Base-by-base conservation (phyloP, 73 alveolate species). In the Strombidium stylifer region DNA sequence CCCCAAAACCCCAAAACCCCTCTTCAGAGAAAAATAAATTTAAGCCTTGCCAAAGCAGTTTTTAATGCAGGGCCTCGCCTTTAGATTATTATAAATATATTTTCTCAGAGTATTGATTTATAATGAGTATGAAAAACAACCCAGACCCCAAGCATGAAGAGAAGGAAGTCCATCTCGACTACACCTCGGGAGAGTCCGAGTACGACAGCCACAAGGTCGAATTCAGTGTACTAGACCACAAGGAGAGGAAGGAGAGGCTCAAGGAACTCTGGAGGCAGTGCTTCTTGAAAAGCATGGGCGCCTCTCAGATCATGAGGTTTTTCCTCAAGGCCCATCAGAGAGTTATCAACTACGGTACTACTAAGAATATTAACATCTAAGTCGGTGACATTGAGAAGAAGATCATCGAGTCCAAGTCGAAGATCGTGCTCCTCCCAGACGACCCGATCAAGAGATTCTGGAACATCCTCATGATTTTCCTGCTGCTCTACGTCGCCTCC, bases 401-500 rank as follows among this genome's bases (percentile, higher is more conserved):
- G 46, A 57, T 57, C 34, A 50, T 26, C 34, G 12, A 37, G 54
- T 44, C 31, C 25, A 64, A 46, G 65, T 24, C 28, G 51, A 57
- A 45, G 6, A 28, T 27, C 19, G 41, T 84, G 0, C 28, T 84
- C 23, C 71, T 69, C 21, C 89, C 94, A 19, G 78, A 65, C 37
- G 69, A 87, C 5, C 26, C 39, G 21, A 11, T 84, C 31, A 84
- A 69, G 56, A 54, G 42, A 24, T 12, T 52, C 4, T 84, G 94
- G 94, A 69, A 71, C 37, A 23, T 68, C 26, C 51, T 84, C 3
- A 69, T 73, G 14, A 57, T 62, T 0, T 34, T 80, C 51, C 49
- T 69, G 14, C 78, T 84, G 20, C 45, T 74, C 7, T 84, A 83
- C 26, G 80, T 90, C 5, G 89, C 94, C 0, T 42, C 74, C 6